phyloP scores from a whole-genome alignment of 1,284 basidiomycete species.

The Cutaneotrichosporon arboriforme region DNA sequence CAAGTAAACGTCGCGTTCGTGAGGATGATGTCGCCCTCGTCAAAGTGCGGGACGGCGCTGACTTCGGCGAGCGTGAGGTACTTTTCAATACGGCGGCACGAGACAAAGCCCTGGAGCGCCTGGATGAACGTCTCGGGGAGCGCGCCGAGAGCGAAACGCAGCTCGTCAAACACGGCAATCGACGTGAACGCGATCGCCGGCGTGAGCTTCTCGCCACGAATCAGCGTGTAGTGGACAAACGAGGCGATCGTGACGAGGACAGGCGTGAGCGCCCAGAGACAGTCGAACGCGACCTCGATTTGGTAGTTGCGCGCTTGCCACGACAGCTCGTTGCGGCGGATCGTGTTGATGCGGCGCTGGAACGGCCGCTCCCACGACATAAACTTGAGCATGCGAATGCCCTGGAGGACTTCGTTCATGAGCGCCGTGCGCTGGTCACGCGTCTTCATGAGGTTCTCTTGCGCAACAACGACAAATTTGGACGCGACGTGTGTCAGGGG shows the following conservation, averaged over 20 bases:
- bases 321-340: slow-evolving; percentile 72
- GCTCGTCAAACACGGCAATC: slow-evolving; percentile 71
- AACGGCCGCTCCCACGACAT: slow-evolving; percentile 95
- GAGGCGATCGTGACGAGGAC: slow-evolving; percentile 47
- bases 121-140: slow-evolving; percentile 87
- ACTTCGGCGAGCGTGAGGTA: slow-evolving; percentile 72
- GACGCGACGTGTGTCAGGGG: slow-evolving; percentile 83
- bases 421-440: slow-evolving; percentile 81
- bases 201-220: slow-evolving; percentile 59
- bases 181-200: slow-evolving; percentile 79
- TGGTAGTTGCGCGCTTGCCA: slow-evolving; percentile 79
- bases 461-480: slow-evolving; percentile 72
- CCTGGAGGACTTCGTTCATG: slow-evolving; percentile 90
- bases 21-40: slow-evolving; percentile 60
- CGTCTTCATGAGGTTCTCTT: slow-evolving; percentile 87
- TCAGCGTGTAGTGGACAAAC: slow-evolving; percentile 59
- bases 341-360: slow-evolving; percentile 65
- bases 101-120: slow-evolving; percentile 74
- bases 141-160: slow-evolving; percentile 65
- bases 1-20: slow-evolving; percentile 82
- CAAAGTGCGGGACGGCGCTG: slow-evolving; percentile 54
- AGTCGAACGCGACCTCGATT: slow-evolving; percentile 76
- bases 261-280: slow-evolving; percentile 59
- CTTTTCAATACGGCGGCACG: slow-evolving; percentile 82
- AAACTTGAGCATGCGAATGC: slow-evolving; percentile 92